These are phyloP conservation scores for Selaginella moellendorffii DNA, from an alignment of 75 land plant species.

Conservation along the genomic window DNA sequence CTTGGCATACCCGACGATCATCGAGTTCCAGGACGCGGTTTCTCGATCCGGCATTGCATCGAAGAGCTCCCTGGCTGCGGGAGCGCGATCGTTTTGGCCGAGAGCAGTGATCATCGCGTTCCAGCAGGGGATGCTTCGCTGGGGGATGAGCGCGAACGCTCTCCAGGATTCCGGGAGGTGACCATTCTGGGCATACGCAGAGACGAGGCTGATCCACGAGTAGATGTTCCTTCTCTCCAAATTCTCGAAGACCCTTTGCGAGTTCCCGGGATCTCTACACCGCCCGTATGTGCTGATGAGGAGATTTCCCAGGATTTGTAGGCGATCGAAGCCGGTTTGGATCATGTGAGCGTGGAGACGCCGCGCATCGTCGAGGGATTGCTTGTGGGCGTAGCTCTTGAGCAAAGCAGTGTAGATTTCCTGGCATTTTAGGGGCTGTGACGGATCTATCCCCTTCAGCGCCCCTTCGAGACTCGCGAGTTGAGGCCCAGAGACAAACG, in stretches of 20 bases:
- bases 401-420: not conserved
- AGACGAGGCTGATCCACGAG: slow-evolving; percentile 4
- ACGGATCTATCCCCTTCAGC: too few species aligned
- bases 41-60: not conserved
- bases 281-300: slow-evolving; percentile 1
- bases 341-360: not conserved
- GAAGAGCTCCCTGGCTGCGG: not conserved
- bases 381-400: not conserved
- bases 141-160: not conserved
- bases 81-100: not conserved
- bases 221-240: not conserved
- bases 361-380: not conserved
- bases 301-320: not conserved
- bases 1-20: slow-evolving; percentile 4
- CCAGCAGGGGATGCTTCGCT: not conserved
- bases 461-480: too few species aligned
- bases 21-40: not conserved
- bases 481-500: too few species aligned
- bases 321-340: not conserved
- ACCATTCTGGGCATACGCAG: not conserved
- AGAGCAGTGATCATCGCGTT: not conserved
- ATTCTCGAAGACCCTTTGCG: not conserved
- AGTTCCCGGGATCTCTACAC: not conserved
- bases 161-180: not conserved
- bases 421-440: too few species aligned